A percentile compares a stretch with the other conserved stretches of the same genome.
These are phyloP conservation scores for Phytopythium montanum DNA, from an alignment of 352 stramenopile species.

Conservation along the genomic window DNA sequence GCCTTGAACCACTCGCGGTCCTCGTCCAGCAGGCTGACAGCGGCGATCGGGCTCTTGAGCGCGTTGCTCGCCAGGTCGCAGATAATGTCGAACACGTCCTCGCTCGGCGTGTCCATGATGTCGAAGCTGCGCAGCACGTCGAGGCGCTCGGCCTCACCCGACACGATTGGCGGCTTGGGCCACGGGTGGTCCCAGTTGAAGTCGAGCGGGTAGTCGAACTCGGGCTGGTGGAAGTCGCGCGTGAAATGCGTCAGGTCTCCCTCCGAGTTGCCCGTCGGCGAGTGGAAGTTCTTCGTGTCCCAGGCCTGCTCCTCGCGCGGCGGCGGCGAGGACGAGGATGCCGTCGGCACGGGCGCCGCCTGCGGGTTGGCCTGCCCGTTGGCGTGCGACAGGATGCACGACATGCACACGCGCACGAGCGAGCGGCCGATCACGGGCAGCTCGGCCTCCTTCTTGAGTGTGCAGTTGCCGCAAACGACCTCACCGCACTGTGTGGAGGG, in stretches of 20 bases:
- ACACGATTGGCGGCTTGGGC: constrained; percentile 76
- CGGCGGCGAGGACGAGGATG: constrained; percentile 39
- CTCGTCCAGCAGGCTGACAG: constrained; percentile 81
- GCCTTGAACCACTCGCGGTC: constrained; percentile 89
- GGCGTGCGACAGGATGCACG: constrained; percentile 84
- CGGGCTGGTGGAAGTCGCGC: constrained; percentile 69
- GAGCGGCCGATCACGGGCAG: constrained; percentile 81
- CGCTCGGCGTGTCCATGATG: constrained; percentile 83
- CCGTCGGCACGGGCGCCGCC: constrained; percentile 36
- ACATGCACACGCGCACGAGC: constrained; percentile 87
- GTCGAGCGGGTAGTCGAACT: constrained; percentile 85
- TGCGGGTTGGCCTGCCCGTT: constrained; percentile 77
- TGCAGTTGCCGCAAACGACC: constrained; percentile 86
- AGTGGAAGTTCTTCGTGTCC: constrained; percentile 83
- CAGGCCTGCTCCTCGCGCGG: constrained; percentile 48
- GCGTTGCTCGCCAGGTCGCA: constrained; percentile 85
- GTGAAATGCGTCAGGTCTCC: constrained; percentile 74
- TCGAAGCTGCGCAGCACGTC: constrained; percentile 80
- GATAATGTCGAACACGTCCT: constrained; percentile 89
- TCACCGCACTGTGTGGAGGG: constrained; percentile 83
- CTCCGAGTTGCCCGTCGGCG: constrained; percentile 74
- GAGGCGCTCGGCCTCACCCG: constrained; percentile 64
- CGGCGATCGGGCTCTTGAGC: constrained; percentile 82
- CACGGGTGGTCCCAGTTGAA: constrained; percentile 88
- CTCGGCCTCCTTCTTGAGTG: constrained; percentile 84